Evolutionary conservation across 2,329 filamentous ascomycete species (phyloP).

Genomic region (Aspergillus sojae): DNA sequence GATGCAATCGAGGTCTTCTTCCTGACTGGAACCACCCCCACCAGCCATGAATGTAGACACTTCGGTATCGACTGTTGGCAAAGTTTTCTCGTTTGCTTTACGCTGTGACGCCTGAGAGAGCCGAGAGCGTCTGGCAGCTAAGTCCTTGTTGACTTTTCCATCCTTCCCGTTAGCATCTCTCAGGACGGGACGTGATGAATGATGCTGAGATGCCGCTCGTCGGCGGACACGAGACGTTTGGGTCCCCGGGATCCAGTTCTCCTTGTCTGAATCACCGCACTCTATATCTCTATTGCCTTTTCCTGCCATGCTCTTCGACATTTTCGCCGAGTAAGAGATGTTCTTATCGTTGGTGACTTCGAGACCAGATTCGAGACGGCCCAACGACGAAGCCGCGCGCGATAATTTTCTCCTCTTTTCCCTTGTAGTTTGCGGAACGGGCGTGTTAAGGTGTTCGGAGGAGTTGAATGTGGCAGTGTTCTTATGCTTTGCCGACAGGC

Average conservation of each 20-base stretch:
- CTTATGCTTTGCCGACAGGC: conserved; percentile 59
- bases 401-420: conserved; percentile 66
- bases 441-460: conserved; percentile 50
- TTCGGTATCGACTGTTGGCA: conserved; percentile 59
- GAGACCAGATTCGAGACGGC: conserved; percentile 58
- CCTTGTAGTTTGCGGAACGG: conserved; percentile 46
- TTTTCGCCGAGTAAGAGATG: conserved; percentile 31
- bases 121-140: conserved; percentile 32
- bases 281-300: conserved; percentile 42
- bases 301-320: conserved; percentile 23
- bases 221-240: conserved; percentile 43
- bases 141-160: conserved; percentile 27
- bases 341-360: conserved; percentile 40
- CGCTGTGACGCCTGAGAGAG: conserved; percentile 24
- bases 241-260: conserved; percentile 73
- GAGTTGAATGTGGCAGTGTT: conserved; percentile 37
- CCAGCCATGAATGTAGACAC: conserved; percentile 75
- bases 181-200: conserved; percentile 44
- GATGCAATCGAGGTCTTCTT: conserved; percentile 82
- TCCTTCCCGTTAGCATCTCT: conserved; percentile 43
- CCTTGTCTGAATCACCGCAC: conserved; percentile 84
- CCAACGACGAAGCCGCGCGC: conserved; percentile 64
- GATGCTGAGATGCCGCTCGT: conserved; percentile 31
- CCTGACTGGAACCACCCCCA: conserved; percentile 62
- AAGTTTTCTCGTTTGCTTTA: conserved; percentile 38